Evolutionary conservation across 768 basidiomycete genomes (phyloP), one percentile per base, ranked within the genome.

Genomic region (Paxillus involutus): DNA sequence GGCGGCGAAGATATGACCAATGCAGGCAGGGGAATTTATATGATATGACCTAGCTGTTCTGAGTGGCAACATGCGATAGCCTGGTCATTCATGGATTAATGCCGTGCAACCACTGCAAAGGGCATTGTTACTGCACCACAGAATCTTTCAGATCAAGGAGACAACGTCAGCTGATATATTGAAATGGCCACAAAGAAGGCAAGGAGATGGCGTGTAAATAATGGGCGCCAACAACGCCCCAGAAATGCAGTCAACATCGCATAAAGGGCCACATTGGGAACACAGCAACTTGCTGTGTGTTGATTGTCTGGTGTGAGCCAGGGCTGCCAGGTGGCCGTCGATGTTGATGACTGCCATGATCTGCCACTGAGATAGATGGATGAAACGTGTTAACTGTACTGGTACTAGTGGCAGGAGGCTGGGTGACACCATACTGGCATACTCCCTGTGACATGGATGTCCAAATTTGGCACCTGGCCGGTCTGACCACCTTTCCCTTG

Each of bases 31-130:
- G 35, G 35, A 9, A 5, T 35, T 35, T 35, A 35, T 35, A 35
- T 14, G 35, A 10, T 35, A 32, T 2, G 11, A 6, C 9, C 32
- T 33, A 26, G 55, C 47, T 57, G 56, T 57, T 21, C 29, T 19
- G 56, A 44, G 33, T 39, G 32, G 36, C 21, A 46, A 32, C 47
- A 21, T 37, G 58, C 47, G 57, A 57, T 58, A 30, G 26, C 26
- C 26, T 26, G 26, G 26, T 26, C 26, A 40, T 47, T 35, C 30
- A 36, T 33, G 40, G 32, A 12, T n/a, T n/a, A 33, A 35, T 35
- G 35, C 35, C 35, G 35, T 35, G 35, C 13, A 14, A 14, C 13
- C 35, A 35, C 35, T 35, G 35, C 35, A 35, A 35, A 35, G 35
- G 35, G 35, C 35, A 14, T 35, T 35, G 35, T 35, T 35, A 35